Conservation (phyloP, 768 basidiomycete species). For the Leucogyrophana mollusca region DNA sequence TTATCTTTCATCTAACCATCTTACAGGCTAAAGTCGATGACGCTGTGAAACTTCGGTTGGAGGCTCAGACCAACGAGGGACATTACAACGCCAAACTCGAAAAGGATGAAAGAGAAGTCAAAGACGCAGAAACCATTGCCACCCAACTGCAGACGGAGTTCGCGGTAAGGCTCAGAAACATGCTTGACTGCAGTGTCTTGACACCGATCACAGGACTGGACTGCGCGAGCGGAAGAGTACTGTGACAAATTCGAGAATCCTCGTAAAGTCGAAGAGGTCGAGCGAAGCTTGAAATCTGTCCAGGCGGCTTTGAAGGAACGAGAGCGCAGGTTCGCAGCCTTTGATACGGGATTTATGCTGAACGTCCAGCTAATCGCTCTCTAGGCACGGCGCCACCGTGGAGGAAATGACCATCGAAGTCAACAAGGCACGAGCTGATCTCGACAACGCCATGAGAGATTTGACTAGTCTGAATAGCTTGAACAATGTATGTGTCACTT, state of each 20-base stretch:
- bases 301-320: conserved; percentile 64
- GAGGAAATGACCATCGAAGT: conserved; percentile 77
- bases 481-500: conserved; percentile 70
- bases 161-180: conserved; percentile 37
- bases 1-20: neutral
- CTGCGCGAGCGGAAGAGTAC: conserved; percentile 57
- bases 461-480: conserved; percentile 61
- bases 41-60: conserved; percentile 47
- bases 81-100: conserved; percentile 54
- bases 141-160: conserved; percentile 62
- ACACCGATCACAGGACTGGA: conserved; percentile 54
- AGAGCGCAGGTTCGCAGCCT: conserved; percentile 52
- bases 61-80: conserved; percentile 45
- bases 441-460: conserved; percentile 60
- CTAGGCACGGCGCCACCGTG: conserved; percentile 71
- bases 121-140: conserved; percentile 42
- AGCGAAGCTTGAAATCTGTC: conserved; percentile 62
- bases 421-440: conserved; percentile 56
- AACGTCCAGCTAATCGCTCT: conserved; percentile 6
- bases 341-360: neutral
- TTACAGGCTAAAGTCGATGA: conserved; percentile 48
- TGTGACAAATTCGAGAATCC: conserved; percentile 58
- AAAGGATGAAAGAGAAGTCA: conserved; percentile 46
- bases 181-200: neutral
- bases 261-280: conserved; percentile 53